These are phyloP conservation scores for Eustoma russellianum DNA, from an alignment of 257 asterid genomes.

Conservation along the genomic window DNA sequence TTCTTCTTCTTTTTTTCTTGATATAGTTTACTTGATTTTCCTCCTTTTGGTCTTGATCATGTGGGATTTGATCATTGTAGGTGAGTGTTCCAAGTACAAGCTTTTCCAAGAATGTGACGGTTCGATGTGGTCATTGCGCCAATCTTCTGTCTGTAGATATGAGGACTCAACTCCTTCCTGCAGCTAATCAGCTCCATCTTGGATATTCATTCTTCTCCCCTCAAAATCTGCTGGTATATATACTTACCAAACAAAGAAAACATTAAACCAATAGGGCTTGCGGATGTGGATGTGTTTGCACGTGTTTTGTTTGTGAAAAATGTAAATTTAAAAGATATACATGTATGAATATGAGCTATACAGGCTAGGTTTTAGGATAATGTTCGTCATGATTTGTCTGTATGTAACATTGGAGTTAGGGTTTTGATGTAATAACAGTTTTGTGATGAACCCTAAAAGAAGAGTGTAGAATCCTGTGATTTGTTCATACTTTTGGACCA, in stretches of 20 bases:
- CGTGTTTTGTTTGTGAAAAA: too few species aligned
- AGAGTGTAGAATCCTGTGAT: not conserved
- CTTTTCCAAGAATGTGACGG: conserved; percentile 92
- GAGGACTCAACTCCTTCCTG: conserved; percentile 75
- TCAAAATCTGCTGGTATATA: conserved; percentile 73
- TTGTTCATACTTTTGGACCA: not conserved
- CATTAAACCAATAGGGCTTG: too few species aligned
- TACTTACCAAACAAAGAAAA: not conserved
- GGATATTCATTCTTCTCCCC: conserved; percentile 82
- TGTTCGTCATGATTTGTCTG: too few species aligned
- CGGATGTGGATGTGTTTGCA: too few species aligned
- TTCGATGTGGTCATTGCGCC: conserved; percentile 97
- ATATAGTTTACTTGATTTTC: too few species aligned
- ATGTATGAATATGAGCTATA: too few species aligned
- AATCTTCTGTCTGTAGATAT: conserved; percentile 88
- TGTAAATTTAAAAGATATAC: too few species aligned
- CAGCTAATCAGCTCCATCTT: conserved; percentile 73
- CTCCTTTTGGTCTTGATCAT: not conserved
- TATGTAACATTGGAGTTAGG: conserved; percentile 7
- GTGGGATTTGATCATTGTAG: conserved; percentile 17
- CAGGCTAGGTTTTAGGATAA: too few species aligned
- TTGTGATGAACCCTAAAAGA: not conserved
- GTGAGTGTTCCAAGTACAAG: conserved; percentile 95
- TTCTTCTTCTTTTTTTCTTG: too few species aligned
- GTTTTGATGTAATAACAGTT: conserved; percentile 3